Evolutionary conservation across 2,329 filamentous ascomycete genomes (phyloP).

Genomic region (Neurospora sp.): DNA sequence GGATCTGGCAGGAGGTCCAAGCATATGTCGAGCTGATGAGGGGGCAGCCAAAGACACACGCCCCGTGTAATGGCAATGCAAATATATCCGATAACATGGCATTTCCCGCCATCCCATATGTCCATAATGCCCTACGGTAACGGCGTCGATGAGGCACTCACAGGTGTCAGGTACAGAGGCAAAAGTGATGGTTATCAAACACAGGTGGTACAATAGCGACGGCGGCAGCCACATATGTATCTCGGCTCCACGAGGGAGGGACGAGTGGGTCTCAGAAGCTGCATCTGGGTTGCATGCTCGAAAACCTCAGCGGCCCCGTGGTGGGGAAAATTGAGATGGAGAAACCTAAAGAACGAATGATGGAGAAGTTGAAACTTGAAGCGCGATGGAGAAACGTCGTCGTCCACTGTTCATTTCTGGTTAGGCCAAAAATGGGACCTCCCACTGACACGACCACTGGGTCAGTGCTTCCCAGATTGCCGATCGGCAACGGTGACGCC

Average conservation of each 20-base stretch:
- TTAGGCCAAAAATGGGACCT: not conserved
- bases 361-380: not conserved
- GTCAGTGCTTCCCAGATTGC: constrained; percentile 1
- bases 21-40: not conserved
- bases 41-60: not conserved
- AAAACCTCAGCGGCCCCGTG: not conserved
- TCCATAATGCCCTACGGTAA: not conserved
- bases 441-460: not conserved
- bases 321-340: not conserved
- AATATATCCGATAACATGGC: not conserved
- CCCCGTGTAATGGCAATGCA: not conserved
- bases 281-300: not conserved
- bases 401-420: not conserved
- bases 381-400: not conserved
- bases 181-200: not conserved
- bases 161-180: not conserved
- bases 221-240: not conserved
- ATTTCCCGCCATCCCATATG: not conserved
- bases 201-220: not conserved
- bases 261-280: not conserved
- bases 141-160: not conserved
- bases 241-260: not conserved
- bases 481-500: constrained; percentile 16
- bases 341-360: not conserved
- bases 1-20: not conserved